Percentiles rank a stretch among this genome's conserved stretches.
Conservation (phyloP, 306 rosid genomes). For the Canavalia ensiformis region DNA sequence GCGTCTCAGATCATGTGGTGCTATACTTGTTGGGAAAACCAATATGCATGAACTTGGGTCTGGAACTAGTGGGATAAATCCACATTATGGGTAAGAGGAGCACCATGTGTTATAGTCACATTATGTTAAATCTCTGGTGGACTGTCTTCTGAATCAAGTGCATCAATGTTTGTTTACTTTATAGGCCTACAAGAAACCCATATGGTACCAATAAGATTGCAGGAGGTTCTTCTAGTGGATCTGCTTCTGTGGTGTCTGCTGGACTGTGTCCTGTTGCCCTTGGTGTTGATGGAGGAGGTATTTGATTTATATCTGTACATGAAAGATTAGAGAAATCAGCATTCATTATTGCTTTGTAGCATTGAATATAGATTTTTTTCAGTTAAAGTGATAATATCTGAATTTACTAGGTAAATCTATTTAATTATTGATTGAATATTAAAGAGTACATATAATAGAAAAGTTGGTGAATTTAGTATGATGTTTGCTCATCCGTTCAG, state of each 20-base stretch:
- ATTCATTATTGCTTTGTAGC: constrained; percentile 32
- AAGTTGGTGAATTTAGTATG: constrained; percentile 32
- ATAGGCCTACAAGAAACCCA: constrained; percentile 89
- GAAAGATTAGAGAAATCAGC: constrained; percentile 20
- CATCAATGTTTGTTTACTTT: constrained; percentile 35
- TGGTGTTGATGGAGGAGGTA: constrained; percentile 99
- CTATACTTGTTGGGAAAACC: constrained; percentile 88
- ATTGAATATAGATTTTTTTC: constrained; percentile 27
- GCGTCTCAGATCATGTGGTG: constrained; percentile 81
- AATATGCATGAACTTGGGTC: constrained; percentile 99
- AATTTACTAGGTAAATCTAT: constrained; percentile 22
- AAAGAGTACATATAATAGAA: constrained; percentile 6
- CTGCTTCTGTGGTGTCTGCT: constrained; percentile 92
- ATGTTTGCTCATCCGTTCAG: constrained; percentile 55
- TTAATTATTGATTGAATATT: background rate
- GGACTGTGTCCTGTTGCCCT: constrained; percentile 94
- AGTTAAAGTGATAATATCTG: background rate
- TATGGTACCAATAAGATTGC: constrained; percentile 66
- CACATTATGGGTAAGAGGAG: constrained; percentile 84
- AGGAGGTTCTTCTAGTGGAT: constrained; percentile 97
- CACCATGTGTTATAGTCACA: constrained; percentile 1
- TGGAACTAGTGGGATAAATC: constrained; percentile 97
- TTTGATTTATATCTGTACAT: background rate
- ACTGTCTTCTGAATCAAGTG: background rate
- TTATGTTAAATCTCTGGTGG: background rate